Conservation (phyloP, 805 yeast genomes). For the Martiniozyma abietophila region DNA sequence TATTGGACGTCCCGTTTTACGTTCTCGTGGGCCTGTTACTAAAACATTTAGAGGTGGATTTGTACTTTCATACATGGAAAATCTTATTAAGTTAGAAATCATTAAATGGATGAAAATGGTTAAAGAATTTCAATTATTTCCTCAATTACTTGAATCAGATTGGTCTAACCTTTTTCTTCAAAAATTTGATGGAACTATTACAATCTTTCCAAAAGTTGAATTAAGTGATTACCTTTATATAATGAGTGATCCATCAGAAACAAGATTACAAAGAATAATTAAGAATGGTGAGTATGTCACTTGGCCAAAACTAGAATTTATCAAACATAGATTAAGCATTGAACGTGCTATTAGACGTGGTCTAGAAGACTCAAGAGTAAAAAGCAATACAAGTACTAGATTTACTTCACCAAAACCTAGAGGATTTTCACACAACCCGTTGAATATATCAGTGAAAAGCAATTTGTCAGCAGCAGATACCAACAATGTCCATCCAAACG, state of each 20-base stretch:
- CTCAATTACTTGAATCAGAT: conserved; percentile 62
- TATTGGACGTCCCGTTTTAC: conserved; percentile 68
- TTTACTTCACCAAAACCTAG: not conserved
- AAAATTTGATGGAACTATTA: conserved; percentile 63
- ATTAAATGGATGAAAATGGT: conserved; percentile 68
- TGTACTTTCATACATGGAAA: conserved; percentile 61
- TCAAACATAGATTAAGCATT: conserved; percentile 53
- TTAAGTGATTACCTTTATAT: conserved; percentile 54
- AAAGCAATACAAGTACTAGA: conserved; percentile 8
- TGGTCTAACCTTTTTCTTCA: conserved; percentile 76
- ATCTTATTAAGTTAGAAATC: conserved; percentile 60
- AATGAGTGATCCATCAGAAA: conserved; percentile 58
- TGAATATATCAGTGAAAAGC: too few relatives aligned
- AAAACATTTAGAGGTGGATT: conserved; percentile 69
- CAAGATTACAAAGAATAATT: conserved; percentile 45
- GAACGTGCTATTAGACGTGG: conserved; percentile 57
- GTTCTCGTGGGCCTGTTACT: conserved; percentile 31
- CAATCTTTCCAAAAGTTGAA: conserved; percentile 63
- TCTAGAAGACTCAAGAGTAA: conserved; percentile 10
- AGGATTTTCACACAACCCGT: too few relatives aligned
- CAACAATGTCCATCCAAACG: too few relatives aligned
- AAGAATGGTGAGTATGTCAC: conserved; percentile 55
- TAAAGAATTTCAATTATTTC: conserved; percentile 56
- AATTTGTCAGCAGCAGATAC: too few relatives aligned
- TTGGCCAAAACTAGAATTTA: conserved; percentile 57